Evolutionary conservation across 2,329 filamentous ascomycete genomes (phyloP).

Genomic region (Stachybotrys chartarum): DNA sequence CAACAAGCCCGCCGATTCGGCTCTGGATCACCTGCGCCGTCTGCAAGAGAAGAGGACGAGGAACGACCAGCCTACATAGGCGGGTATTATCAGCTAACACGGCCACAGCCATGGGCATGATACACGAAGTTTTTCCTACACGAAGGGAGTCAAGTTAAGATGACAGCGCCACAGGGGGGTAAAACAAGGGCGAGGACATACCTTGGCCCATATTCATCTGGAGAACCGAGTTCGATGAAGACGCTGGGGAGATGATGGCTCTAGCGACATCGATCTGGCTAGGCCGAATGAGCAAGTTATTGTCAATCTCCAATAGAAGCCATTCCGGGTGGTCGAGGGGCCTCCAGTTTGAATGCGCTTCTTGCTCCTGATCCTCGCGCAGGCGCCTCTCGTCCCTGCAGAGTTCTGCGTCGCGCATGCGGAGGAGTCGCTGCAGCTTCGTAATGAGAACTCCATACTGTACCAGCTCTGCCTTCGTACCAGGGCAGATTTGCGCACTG

Average conservation of each 20-base stretch:
- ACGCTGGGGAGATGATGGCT: constrained; percentile 48
- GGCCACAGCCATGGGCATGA: constrained; percentile 44
- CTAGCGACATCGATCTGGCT: constrained; percentile 55
- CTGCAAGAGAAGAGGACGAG: constrained; percentile 47
- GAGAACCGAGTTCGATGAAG: constrained; percentile 47
- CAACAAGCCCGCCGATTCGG: constrained; percentile 45
- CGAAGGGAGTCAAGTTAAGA: background rate
- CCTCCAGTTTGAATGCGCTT: constrained; percentile 51
- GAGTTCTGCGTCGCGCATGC: constrained; percentile 27
- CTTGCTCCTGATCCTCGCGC: constrained; percentile 35
- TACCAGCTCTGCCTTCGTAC: constrained; percentile 32
- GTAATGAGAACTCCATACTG: constrained; percentile 36
- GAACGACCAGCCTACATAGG: constrained; percentile 48
- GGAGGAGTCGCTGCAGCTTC: constrained; percentile 33
- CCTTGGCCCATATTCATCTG: constrained; percentile 63
- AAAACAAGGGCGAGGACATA: constrained; percentile 7
- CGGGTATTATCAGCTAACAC: constrained; percentile 33
- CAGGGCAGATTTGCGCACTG: constrained; percentile 17
- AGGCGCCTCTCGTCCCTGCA: constrained; percentile 16
- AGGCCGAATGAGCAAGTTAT: constrained; percentile 51
- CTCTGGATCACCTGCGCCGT: constrained; percentile 48
- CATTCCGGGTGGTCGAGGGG: constrained; percentile 48
- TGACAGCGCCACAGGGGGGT: background rate
- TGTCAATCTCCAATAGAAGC: constrained; percentile 60
- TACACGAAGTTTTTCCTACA: constrained; percentile 48